Base-by-base conservation (phyloP, 352 stramenopile species). In the Phytophthora pistaciae region DNA sequence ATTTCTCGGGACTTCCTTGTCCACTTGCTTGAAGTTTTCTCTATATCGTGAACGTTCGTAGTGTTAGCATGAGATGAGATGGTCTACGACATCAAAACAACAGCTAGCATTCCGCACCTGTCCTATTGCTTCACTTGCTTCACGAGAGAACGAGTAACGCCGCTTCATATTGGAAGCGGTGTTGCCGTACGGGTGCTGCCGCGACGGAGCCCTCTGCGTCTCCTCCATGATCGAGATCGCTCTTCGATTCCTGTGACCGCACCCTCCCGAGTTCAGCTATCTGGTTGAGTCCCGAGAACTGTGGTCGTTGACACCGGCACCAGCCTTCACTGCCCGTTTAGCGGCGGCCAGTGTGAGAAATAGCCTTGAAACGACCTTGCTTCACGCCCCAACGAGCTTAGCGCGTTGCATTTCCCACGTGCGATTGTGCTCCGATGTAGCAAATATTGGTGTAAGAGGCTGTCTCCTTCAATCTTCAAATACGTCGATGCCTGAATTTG, bases 71-170 rank as follows among this genome's bases (percentile, higher is more conserved):
- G 8, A 55, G 14, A 7, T 65, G 7, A 55, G 14, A 7, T 65
- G 7, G 1, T 21, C 16, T 18, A 21, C 42, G 3, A 16, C n/a
- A 27, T 16, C 4, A 31, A 60, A 10, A 44, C 6, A 6, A 48
- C 7, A 36, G 23, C 21, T 13, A 18, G 33, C 36, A 49, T 10
- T 54, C 10, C 57, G 36, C 36, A 79, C 75, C 68, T 67, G 65
- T 55, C 56, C 75, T 64, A 82, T 82, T n/a, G 46, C 60, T 14
- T 75, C 64, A 7, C 53, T 55, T 3, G 67, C 50, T 49, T 77
- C 25, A 25, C 27, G 50, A 7, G 75, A 77, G 49, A 82, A 82
- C 4, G 71, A 82, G 48, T 72, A 73, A 5, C 75, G 75, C 9
- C 75, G 75, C 44, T 72, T 60, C 46, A 82, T 72, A 38, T 13